A percentile compares a stretch with the other conserved stretches of the same genome.
phyloP scores from a whole-genome alignment of 305 asterid species.

The Plantago lanceolata region DNA sequence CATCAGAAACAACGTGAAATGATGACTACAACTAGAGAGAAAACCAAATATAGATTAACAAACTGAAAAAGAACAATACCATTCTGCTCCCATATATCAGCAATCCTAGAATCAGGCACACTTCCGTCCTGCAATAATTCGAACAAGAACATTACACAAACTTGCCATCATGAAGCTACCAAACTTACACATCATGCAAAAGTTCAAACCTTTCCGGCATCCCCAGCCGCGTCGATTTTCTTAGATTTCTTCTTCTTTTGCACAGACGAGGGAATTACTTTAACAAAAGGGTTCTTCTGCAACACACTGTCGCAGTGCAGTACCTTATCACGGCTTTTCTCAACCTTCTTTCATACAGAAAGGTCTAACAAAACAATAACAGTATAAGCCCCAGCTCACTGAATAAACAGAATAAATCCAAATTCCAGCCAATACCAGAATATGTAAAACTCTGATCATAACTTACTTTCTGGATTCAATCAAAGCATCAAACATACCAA shows the following conservation, averaged over 20 bases:
- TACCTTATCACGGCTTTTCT: slow-evolving; percentile 71
- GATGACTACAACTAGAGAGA: slow-evolving; percentile 5
- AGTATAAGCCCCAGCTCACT: background rate
- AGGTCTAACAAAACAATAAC: slow-evolving; percentile 45
- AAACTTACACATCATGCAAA: background rate
- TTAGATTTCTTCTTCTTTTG: slow-evolving; percentile 64
- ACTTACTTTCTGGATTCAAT: no score
- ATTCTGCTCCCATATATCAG: slow-evolving; percentile 64
- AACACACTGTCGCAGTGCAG: slow-evolving; percentile 68
- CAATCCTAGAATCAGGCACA: slow-evolving; percentile 37
- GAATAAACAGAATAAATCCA: background rate
- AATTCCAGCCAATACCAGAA: background rate
- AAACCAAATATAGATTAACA: slow-evolving; percentile 9
- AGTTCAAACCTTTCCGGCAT: slow-evolving; percentile 42
- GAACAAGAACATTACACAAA: slow-evolving; percentile 16
- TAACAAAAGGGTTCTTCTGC: slow-evolving; percentile 68
- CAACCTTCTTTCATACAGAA: slow-evolving; percentile 75
- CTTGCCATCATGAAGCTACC: slow-evolving; percentile 11
- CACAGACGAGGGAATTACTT: slow-evolving; percentile 66
- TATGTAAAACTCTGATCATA: background rate
- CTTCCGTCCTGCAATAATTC: slow-evolving; percentile 42
- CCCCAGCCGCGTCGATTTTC: slow-evolving; percentile 33
- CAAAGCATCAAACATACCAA: no score
- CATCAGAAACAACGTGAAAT: slow-evolving; percentile 24
- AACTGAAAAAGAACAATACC: slow-evolving; percentile 28